phyloP scores from a whole-genome alignment of 225 moss, liverwort and hornwort species.

The Polytrichum formosum region DNA sequence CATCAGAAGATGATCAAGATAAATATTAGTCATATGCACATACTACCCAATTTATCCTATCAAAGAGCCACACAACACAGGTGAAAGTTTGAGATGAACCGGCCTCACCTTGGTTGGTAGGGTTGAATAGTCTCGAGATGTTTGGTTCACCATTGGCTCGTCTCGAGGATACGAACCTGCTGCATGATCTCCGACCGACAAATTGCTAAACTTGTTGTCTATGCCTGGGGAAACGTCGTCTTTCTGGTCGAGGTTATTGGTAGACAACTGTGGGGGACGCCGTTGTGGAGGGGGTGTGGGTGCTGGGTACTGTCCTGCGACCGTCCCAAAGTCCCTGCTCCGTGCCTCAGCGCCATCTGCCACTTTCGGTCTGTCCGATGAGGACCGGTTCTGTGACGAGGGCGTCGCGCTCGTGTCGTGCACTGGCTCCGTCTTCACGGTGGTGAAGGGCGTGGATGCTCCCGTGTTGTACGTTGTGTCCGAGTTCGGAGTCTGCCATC shows the following conservation, averaged over 20 bases:
- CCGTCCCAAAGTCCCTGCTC: constrained; percentile 2
- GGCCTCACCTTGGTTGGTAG: too few relatives aligned
- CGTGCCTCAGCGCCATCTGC: not conserved
- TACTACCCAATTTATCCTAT: not conserved
- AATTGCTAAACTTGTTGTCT: constrained; percentile 6
- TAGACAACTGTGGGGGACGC: constrained; percentile 3
- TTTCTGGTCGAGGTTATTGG: constrained; percentile 1
- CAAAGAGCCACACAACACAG: not conserved
- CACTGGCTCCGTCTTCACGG: constrained; percentile 4
- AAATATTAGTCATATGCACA: not conserved
- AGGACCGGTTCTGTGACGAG: not conserved
- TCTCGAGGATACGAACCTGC: constrained; percentile 3
- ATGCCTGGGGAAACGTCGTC: not conserved
- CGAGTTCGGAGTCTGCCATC: constrained; percentile 8
- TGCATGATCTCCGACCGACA: constrained; percentile 1
- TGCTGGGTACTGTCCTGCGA: constrained; percentile 4
- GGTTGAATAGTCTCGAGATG: too few relatives aligned
- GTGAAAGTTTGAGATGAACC: not conserved
- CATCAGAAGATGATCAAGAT: not conserved
- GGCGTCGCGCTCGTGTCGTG: not conserved
- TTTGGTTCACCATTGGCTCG: not conserved
- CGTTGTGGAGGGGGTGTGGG: constrained; percentile 3
- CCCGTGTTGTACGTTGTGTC: constrained; percentile 1
- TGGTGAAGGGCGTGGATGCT: constrained; percentile 3
- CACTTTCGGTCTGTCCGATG: constrained; percentile 1